phyloP scores from a whole-genome alignment of 2,329 filamentous ascomycete species.

The Colletotrichum sp. region DNA sequence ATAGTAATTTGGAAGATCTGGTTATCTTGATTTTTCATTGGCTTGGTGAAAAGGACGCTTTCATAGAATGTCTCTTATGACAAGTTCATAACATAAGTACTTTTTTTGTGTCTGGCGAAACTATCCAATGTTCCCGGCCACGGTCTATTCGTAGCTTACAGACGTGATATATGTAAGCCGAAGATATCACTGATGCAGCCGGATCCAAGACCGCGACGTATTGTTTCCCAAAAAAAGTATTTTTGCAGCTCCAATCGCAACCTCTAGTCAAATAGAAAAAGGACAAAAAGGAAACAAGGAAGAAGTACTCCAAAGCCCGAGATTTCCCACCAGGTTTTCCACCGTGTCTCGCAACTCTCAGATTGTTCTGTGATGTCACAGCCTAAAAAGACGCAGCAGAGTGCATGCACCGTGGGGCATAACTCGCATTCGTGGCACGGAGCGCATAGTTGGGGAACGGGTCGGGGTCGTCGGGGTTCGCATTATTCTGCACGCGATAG shows the following conservation, averaged over 20 bases:
- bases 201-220: neutral
- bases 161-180: neutral
- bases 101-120: neutral
- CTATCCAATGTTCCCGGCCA: neutral
- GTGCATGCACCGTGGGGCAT: neutral
- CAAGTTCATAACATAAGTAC: neutral
- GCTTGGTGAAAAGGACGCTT: fast-evolving
- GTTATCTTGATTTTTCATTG: neutral
- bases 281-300: neutral
- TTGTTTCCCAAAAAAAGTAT: neutral
- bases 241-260: neutral
- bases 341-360: neutral
- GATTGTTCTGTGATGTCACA: neutral
- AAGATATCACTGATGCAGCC: neutral
- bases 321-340: neutral
- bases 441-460: neutral
- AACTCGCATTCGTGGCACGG: neutral
- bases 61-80: neutral
- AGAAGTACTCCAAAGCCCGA: neutral
- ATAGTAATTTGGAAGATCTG: neutral
- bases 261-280: neutral
- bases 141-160: neutral
- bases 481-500: neutral
- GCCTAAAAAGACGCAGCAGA: neutral
- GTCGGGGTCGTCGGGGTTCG: neutral